These are phyloP conservation scores for Tephrocybe sp. DNA, from an alignment of 768 basidiomycete species.

Conservation along the genomic window DNA sequence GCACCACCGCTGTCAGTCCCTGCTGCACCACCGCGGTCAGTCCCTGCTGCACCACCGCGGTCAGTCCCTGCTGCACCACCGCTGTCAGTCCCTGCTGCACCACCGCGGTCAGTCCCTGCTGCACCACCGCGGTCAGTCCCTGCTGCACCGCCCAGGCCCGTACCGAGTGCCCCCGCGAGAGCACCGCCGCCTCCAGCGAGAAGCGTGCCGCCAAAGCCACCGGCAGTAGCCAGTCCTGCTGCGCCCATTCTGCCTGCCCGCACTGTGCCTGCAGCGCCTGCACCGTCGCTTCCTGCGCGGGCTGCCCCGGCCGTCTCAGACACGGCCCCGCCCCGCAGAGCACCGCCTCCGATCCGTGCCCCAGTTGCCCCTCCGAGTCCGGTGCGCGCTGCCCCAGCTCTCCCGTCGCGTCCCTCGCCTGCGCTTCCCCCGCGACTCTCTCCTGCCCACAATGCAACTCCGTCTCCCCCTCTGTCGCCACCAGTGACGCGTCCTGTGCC, in stretches of 20 bases:
- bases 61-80: too few species aligned
- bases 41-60: too few species aligned
- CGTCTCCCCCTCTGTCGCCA: slow-evolving; percentile 19
- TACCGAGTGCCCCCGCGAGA: background rate
- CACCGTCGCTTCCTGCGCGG: slow-evolving; percentile 40
- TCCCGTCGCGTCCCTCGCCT: slow-evolving; percentile 10
- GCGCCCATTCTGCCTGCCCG: background rate
- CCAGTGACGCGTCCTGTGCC: slow-evolving; percentile 26
- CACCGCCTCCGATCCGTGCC: slow-evolving; percentile 37
- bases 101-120: too few species aligned
- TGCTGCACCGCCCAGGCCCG: too few species aligned
- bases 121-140: too few species aligned
- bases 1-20: too few species aligned
- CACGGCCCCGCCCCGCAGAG: slow-evolving; percentile 40
- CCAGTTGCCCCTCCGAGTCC: slow-evolving; percentile 32
- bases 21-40: too few species aligned
- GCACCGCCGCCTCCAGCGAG: background rate
- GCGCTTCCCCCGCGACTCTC: slow-evolving; percentile 6
- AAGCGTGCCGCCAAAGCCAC: slow-evolving; percentile 14
- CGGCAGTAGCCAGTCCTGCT: slow-evolving; percentile 30
- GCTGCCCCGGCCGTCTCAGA: slow-evolving; percentile 31
- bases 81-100: too few species aligned
- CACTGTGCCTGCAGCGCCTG: slow-evolving; percentile 17
- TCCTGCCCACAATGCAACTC: slow-evolving; percentile 34
- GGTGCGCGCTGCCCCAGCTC: slow-evolving; percentile 13